phyloP scores from a whole-genome alignment of 176 grass and related monocot genomes.

The Musa schizocarpa region DNA sequence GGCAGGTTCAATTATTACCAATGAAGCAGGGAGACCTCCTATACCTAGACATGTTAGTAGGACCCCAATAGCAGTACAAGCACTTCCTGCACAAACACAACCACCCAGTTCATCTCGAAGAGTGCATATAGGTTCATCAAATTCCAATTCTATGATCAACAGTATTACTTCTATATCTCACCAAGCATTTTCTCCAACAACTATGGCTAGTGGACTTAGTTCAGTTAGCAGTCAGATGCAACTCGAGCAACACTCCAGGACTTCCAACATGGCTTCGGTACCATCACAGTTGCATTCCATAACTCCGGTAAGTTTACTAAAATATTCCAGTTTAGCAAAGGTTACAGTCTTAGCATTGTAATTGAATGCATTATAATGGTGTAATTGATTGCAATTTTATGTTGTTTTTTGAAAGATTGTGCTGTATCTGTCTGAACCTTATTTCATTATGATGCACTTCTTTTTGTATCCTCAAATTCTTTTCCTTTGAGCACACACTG shows the following conservation, averaged over 20 bases:
- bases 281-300: constrained; percentile 23
- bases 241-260: constrained; percentile 33
- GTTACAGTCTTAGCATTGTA: background rate
- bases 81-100: constrained; percentile 37
- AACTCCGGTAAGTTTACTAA: constrained; percentile 37
- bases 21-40: constrained; percentile 16
- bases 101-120: constrained; percentile 40
- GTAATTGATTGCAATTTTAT: background rate
- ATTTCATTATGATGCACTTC: too few species aligned
- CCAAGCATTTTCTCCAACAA: constrained; percentile 19
- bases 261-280: constrained; percentile 19
- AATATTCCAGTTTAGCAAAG: background rate
- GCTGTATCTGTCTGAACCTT: too few species aligned
- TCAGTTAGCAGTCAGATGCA: constrained; percentile 23
- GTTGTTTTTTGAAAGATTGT: too few species aligned
- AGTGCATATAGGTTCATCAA: constrained; percentile 31
- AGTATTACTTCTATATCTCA: constrained; percentile 19
- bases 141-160: constrained; percentile 23
- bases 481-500: too few species aligned
- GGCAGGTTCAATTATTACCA: constrained; percentile 21
- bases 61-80: constrained; percentile 47
- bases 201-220: constrained; percentile 13
- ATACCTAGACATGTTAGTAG: constrained; percentile 58
- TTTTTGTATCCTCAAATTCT: too few species aligned
- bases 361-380: background rate